phyloP scores from a whole-genome alignment of 768 basidiomycete species.

The Calocybe cyanea region DNA sequence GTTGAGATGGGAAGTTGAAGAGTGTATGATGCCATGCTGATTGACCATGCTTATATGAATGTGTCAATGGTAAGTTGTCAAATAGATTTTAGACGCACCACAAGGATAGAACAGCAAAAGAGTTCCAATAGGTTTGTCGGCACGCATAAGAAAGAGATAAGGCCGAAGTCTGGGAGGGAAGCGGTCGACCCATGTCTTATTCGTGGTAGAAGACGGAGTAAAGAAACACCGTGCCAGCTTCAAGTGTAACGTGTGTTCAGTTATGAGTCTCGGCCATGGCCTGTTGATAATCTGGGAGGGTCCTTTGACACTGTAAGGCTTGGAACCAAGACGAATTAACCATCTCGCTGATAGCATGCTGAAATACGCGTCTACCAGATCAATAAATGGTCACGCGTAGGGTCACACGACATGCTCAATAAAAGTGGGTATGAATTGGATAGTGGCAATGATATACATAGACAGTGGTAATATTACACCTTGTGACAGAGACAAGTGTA shows the following conservation, averaged over 20 bases:
- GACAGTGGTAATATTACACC: constrained; percentile 6
- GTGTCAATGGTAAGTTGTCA: neutral
- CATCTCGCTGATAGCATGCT: constrained; percentile 9
- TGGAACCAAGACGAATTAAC: constrained; percentile 11
- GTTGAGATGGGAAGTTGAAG: constrained; percentile 59
- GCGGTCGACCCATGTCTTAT: constrained; percentile 61
- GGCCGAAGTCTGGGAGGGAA: constrained; percentile 61
- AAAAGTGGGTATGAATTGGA: constrained; percentile 15
- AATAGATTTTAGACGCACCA: constrained; percentile 46
- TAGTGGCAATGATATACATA: constrained; percentile 13
- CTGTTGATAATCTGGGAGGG: neutral
- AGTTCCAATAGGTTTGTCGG: constrained; percentile 97
- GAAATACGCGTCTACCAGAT: neutral
- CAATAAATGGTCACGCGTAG: neutral
- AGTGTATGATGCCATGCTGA: constrained; percentile 93
- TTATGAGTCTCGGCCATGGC: neutral
- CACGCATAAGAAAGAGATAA: constrained; percentile 80
- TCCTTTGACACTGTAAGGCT: neutral
- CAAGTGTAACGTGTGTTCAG: neutral
- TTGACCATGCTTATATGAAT: constrained; percentile 85
- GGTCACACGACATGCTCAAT: constrained; percentile 1
- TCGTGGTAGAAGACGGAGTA: constrained; percentile 1
- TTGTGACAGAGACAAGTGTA: constrained; percentile 6
- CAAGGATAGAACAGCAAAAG: constrained; percentile 92
- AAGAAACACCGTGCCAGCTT: constrained; percentile 12